Base-by-base conservation (phyloP, 192 early-diverging fungal genomes). In the Geosiphon pyriformis region DNA sequence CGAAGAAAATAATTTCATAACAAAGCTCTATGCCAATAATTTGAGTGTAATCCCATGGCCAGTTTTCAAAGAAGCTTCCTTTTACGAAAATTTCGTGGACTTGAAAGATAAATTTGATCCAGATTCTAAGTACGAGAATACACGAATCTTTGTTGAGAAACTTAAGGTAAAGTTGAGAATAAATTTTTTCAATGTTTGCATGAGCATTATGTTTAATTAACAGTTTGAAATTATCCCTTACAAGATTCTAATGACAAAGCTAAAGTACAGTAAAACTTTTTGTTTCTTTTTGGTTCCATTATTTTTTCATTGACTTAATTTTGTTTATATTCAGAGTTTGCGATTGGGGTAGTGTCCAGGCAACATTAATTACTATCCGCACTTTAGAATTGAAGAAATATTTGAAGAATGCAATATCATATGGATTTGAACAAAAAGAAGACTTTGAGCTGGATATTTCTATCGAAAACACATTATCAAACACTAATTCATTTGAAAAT, bases 21-120 rank as follows among this genome's bases (percentile, higher is more conserved):
- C 67, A 8, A 58, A 29, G 60, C 23, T 69, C 20, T 69, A 61
- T 50, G 3, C 18, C 2, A 30, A 32, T 37, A 32, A 12, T 49
- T 26, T 69, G 2, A 60, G n/a, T 49, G 50, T 69, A 18, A 51
- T 60, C 17, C 67, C 67, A 22, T 69, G 67, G 67, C 67, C 67
- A 25, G 15, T 69, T 10, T 69, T 69, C 32, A 69, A 60, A 50
- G 42, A 69, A 4, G 6, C 56, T 32, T 20, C 33, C 2, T 60
- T n/a, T n/a, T 60, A 15, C 31, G 46, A 37, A 25, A 52, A 3
- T 10, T 64, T 64, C 3, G 20, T 12, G 22, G 2, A 29, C 1
- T 3, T 64, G 11, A 64, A 52, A 33, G 27, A 52, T 7, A 64
- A 31, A 23, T 32, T 64, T 15, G 30, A 50, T 0, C 48, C 49